Conservation (phyloP, 139 green algal species). For the Chlorella sp. region DNA sequence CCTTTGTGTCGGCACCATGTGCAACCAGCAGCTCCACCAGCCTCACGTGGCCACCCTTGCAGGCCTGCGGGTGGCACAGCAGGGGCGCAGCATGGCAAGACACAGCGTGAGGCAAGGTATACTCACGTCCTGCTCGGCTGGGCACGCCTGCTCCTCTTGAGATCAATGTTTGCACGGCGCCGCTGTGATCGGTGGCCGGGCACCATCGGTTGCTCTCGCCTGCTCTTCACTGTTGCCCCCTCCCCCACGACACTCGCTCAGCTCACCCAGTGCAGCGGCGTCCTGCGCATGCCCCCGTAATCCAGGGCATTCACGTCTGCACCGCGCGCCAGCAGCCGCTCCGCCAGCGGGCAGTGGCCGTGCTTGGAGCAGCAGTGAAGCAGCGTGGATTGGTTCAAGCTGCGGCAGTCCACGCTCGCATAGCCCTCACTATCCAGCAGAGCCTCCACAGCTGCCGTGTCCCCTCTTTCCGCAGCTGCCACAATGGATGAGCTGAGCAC, state of each 20-base stretch:
- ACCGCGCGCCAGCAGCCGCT: background rate
- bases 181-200: no score
- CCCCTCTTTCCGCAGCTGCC: background rate
- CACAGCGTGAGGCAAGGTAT: no score
- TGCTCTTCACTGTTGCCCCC: no score
- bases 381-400: constrained; percentile 9
- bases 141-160: no score
- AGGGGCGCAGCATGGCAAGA: no score
- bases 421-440: constrained; percentile 4
- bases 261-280: constrained; percentile 19
- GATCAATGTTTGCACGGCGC: no score
- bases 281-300: constrained; percentile 17
- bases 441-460: background rate
- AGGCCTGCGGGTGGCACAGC: background rate
- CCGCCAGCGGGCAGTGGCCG: background rate
- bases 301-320: constrained; percentile 7
- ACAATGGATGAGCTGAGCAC: background rate
- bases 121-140: no score
- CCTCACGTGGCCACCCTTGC: constrained; percentile 15
- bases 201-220: no score
- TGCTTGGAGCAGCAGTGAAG: constrained; percentile 1
- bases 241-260: no score
- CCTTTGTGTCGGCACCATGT: constrained; percentile 1
- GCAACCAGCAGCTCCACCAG: constrained; percentile 22
- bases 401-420: background rate